These are phyloP conservation scores for Aspergillus affinis DNA, from an alignment of 495 filamentous ascomycete species.

Conservation along the genomic window DNA sequence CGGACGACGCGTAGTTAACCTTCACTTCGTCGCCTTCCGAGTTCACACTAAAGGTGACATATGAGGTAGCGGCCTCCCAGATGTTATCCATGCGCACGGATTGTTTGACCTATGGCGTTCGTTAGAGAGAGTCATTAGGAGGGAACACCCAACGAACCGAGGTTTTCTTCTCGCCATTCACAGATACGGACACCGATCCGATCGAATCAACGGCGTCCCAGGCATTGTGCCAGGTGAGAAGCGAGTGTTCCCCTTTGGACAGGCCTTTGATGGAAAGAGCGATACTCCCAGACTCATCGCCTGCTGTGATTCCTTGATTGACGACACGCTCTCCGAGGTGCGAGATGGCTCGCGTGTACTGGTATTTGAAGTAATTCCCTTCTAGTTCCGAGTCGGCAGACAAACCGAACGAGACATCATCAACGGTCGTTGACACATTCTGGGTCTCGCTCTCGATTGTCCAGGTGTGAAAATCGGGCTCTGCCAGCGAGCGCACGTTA, in stretches of 20 bases:
- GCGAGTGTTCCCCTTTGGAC: constrained; percentile 6
- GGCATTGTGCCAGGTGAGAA: constrained; percentile 12
- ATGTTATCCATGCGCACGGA: constrained; percentile 12
- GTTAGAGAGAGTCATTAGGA: neutral
- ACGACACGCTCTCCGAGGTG: constrained; percentile 13
- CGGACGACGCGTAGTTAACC: constrained; percentile 9
- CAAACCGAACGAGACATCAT: constrained; percentile 1
- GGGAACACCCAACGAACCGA: neutral
- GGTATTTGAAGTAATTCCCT: constrained; percentile 13
- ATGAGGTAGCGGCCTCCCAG: constrained; percentile 13
- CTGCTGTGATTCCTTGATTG: constrained; percentile 10
- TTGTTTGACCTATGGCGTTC: neutral
- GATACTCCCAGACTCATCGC: constrained; percentile 8
- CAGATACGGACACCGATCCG: neutral
- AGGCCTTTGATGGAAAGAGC: constrained; percentile 2
- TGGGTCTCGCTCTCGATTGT: constrained; percentile 8
- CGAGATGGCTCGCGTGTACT: constrained; percentile 11
- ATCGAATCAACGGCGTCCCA: constrained; percentile 5
- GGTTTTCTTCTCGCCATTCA: neutral
- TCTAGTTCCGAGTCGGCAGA: constrained; percentile 11
- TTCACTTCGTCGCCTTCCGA: constrained; percentile 5
- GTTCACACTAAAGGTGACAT: constrained; percentile 8
- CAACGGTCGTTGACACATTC: constrained; percentile 6
- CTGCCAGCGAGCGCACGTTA: constrained; percentile 5
- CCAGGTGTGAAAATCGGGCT: constrained; percentile 9